These are phyloP conservation scores for Botrytis byssoidea DNA, from an alignment of 2,329 filamentous ascomycete genomes.

Conservation along the genomic window DNA sequence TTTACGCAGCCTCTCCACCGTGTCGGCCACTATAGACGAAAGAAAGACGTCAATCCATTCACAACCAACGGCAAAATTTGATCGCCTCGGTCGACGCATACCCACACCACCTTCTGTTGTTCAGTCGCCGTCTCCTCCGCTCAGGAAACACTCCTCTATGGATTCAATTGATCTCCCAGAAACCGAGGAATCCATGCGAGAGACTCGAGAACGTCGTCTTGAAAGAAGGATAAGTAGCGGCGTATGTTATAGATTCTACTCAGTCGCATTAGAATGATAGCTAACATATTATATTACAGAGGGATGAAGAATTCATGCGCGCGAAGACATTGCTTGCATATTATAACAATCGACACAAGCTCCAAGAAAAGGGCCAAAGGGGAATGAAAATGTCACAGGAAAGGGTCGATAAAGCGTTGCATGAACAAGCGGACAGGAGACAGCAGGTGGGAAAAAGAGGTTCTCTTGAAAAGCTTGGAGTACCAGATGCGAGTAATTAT, in stretches of 20 bases:
- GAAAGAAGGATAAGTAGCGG: not conserved
- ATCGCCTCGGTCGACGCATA: slow-evolving; percentile 14
- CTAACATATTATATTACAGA: not conserved
- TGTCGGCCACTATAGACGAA: not conserved
- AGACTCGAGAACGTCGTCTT: not conserved
- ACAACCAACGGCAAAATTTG: slow-evolving; percentile 1
- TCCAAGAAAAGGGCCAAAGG: not conserved
- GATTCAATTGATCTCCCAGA: not conserved
- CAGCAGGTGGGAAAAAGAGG: not conserved
- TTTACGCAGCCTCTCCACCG: slow-evolving; percentile 4
- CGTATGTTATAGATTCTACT: not conserved
- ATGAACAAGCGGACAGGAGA: slow-evolving; percentile 6
- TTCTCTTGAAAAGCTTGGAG: not conserved
- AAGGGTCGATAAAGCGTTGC: slow-evolving; percentile 9
- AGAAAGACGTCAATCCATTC: slow-evolving; percentile 10
- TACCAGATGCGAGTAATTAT: not conserved
- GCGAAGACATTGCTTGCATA: slow-evolving; percentile 16
- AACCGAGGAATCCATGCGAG: slow-evolving; percentile 4
- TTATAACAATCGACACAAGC: slow-evolving; percentile 13
- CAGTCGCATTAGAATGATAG: not conserved
- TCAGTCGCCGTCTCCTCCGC: not conserved
- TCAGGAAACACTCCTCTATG: not conserved
- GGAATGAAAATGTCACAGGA: slow-evolving; percentile 8
- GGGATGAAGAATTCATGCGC: slow-evolving; percentile 3
- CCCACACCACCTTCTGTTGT: not conserved